Evolutionary conservation across 2,329 filamentous ascomycete genomes (phyloP), one percentile per base, ranked within the genome.

Genomic region (Xylariaceae sp.): DNA sequence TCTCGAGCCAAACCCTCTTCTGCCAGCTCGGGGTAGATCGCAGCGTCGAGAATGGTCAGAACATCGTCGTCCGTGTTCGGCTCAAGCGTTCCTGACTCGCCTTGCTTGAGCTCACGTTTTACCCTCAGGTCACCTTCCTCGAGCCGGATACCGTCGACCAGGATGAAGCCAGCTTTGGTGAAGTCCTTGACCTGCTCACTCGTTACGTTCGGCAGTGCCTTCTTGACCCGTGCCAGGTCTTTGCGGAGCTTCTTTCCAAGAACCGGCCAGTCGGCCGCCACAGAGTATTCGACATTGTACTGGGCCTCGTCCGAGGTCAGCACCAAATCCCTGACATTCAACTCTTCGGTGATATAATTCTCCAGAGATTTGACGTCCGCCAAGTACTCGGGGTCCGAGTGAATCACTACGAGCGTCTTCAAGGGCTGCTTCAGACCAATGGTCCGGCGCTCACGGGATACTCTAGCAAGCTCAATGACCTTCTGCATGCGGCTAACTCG

Each of bases 241-340:
- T 95, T 96, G 74, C 94, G 94, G 52, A 97, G 75, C 69, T 97
- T 97, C 76, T 95, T 95, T 50, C 92, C 92, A 12, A 98, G 74
- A 2, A 86, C 84, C 11, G 92, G 88, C 84, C 92, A 96, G 63
- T 98, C 92, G 6, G 88, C 89, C 27, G 77, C 79, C 12, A 90
- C 87, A 46, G 85, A 88, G 67, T 96, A 94, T 59, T 92, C 83
- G 31, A 98, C 88, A 38, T 88, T 86, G 68, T 96, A 96, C 60
- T 84, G 86, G 39, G 79, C 83, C 66, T 97, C 92, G 48, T 97
- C 88, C 6, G 78, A 81, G 3, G 87, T 88, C 37, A 96, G 73
- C 9, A 95, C 70, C 18, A 97, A 70, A 46, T 95, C 86, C 47
- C 84, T 80, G 34, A 98, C 75, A 58, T 97, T 98, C 35, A 97